Base-by-base conservation (phyloP, 75 land plant genomes). In the Gnetum montanum region DNA sequence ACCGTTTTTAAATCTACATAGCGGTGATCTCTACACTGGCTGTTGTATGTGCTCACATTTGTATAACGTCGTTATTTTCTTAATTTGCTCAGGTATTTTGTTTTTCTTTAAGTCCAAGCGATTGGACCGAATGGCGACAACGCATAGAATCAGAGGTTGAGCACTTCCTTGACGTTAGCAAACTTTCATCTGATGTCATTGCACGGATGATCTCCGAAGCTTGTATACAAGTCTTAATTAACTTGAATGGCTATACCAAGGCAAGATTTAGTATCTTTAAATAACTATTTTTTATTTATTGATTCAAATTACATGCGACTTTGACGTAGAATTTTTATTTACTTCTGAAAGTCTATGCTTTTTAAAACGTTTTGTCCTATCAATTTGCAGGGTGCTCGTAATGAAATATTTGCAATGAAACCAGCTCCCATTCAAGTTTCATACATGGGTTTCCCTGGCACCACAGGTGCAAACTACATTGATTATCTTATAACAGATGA, bases 381-480 rank as follows among this genome's bases (percentile, higher is more conserved):
- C n/a, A 24, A 19, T 40, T 7, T 51, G 59, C 31, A 75, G 78
- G 78, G 78, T 35, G 78, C 78, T 22, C 53, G 76, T 30, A 75
- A 75, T 61, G 78, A 75, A 46, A 75, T 75, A 52, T 75, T 75
- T 71, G 75, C 78, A 26, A 63, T 75, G 70, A 60, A 72, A 49
- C 78, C 78, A 35, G 78, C 75, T 38, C 78, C 78, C n/a, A 66
- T 75, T 36, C 78, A 75, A 46, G 70, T 75, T 58, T 75, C 78
- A 20, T 75, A 75, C 38, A 75, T 75, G 78, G 78, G 78, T 1
- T 75, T 75, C 57, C 78, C 78, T 48, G 76, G 77, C 16, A 75
- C 78, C 4, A 75, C 78, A 25, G 78, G 78, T 29, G 78, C 78
- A 29, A 68, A 72, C 33, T 75, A 75, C 49, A 75, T 75, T 43